Percentiles rank a stretch among this genome's conserved stretches.
phyloP scores from a whole-genome alignment of 2,329 filamentous ascomycete genomes.

The Aspergillus piperis region DNA sequence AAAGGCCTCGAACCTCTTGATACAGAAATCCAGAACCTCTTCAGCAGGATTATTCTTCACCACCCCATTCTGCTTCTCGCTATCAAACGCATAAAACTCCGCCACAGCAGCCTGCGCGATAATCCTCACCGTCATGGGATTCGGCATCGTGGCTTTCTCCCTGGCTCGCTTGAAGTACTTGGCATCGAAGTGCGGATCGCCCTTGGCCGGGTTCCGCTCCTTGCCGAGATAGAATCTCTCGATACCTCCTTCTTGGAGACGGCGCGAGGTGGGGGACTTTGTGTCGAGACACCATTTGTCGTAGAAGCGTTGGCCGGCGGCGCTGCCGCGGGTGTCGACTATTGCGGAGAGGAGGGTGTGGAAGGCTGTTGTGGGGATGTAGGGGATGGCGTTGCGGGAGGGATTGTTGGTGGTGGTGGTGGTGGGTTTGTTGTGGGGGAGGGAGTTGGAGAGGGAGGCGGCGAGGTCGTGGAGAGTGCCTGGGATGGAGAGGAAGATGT shows the following conservation, averaged over 20 bases:
- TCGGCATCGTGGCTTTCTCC: conserved; percentile 34
- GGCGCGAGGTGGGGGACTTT: conserved; percentile 20
- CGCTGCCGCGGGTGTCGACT: conserved; percentile 51
- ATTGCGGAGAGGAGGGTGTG: conserved; percentile 57
- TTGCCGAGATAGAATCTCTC: conserved; percentile 25
- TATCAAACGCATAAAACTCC: conserved; percentile 24
- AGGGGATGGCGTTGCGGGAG: conserved; percentile 24
- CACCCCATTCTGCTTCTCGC: too few relatives aligned
- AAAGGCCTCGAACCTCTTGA: conserved; percentile 31
- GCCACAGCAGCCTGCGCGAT: conserved; percentile 37
- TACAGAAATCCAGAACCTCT: conserved; percentile 37
- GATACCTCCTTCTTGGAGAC: conserved; percentile 32
- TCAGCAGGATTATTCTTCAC: conserved; percentile 14
- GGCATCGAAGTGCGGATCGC: conserved; percentile 30
- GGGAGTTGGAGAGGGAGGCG: conserved; percentile 20
- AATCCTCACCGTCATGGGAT: conserved; percentile 40
- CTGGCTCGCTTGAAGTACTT: conserved; percentile 26
- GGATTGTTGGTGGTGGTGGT: background rate
- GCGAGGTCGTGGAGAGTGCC: conserved; percentile 34
- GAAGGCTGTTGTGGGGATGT: conserved; percentile 48
- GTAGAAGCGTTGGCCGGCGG: conserved; percentile 51
- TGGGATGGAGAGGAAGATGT: conserved; percentile 35
- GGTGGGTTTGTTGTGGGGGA: conserved; percentile 6
- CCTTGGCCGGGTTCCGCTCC: conserved; percentile 24
- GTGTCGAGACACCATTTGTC: conserved; percentile 49